Conservation (phyloP, 2,329 filamentous ascomycete species). For the Mariannaea elegans region DNA sequence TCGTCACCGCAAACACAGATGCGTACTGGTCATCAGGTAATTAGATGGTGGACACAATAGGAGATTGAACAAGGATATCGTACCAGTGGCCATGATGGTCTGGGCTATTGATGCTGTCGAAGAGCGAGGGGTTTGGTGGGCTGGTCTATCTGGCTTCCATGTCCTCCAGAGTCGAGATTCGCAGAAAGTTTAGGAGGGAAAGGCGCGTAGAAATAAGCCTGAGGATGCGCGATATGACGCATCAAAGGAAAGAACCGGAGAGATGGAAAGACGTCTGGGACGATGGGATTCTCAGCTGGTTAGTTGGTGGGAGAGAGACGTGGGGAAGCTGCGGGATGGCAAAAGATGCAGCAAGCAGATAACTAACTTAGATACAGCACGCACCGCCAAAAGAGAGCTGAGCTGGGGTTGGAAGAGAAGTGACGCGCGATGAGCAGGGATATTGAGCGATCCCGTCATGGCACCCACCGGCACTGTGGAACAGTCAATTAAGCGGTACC, state of each 20-base stretch:
- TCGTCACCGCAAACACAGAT: conserved; percentile 98
- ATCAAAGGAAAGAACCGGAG: conserved; percentile 17
- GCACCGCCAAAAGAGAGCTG: conserved; percentile 18
- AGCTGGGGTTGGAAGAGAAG: conserved; percentile 27
- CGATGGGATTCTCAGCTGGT: conserved; percentile 15
- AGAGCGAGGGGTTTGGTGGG: conserved; percentile 18
- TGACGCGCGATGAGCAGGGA: conserved; percentile 35
- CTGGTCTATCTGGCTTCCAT: conserved; percentile 33
- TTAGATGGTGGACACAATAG: conserved; percentile 19
- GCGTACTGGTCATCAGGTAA: conserved; percentile 65
- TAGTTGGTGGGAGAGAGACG: neutral
- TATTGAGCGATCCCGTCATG: conserved; percentile 27
- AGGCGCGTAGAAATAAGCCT: neutral
- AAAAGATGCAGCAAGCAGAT: conserved; percentile 19
- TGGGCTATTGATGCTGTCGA: conserved; percentile 1
- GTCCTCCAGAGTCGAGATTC: conserved; percentile 20
- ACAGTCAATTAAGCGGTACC: conserved; percentile 31
- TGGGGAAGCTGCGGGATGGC: conserved; percentile 20
- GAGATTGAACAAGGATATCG: conserved; percentile 9
- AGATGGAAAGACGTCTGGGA: conserved; percentile 7
- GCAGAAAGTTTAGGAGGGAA: conserved; percentile 4
- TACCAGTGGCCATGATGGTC: conserved; percentile 40
- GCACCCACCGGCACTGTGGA: conserved; percentile 11
- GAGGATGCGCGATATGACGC: neutral
- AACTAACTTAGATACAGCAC: neutral